Base-by-base conservation (phyloP, 2,329 filamentous ascomycete species). In the Dactylellina haptotyla region DNA sequence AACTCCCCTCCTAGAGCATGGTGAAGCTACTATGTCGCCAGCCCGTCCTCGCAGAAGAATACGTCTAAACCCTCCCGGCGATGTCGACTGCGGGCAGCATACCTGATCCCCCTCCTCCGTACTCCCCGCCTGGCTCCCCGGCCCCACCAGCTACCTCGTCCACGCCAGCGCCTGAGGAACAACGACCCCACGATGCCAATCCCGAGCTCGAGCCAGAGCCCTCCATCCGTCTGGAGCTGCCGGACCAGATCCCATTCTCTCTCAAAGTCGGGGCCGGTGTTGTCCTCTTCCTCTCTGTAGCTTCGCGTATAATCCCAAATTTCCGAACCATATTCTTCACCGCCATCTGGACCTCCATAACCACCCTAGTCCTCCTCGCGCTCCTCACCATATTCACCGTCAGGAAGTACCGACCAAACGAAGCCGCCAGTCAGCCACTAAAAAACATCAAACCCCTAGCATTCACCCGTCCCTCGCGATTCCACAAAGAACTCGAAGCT, bases 401-500 rank as follows among this genome's bases (percentile, higher is more conserved):
- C 16, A 46, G 57, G 23, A 53, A 43, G 48, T 54, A 61, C 20
- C 61, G 69, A 34, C 61, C 69, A 53, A 73, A 51, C 43, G 69
- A 73, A 62, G n/a, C 61, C 18, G 54, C 61, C 23, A 66, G 54
- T 9, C 69, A 73, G 25, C 69, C 75, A 14, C 48, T 77, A 4
- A 75, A 73, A 34, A 73, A 75, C 14, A 76, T 77, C 26, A 77
- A 74, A 20, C 76, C 77, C 4, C 62, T 78, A 9, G 76, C 75
- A 18, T 75, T 78, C 51, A 75, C 75, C 23, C 51, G 73, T 6
- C 67, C 75, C 3, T 57, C 61, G 3, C 56, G 41, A 41, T 78
- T 76, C 66, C 57, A 70, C 8, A 61, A 64, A 34, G 76, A 76
- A 28, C 61, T 76, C 3, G 64, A 65, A 26, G 75, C 75, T n/a